Percentiles rank a stretch among this genome's conserved stretches.
Conservation (phyloP, 2,329 filamentous ascomycete genomes). For the Stagonosporopsis cucurbitacearum region DNA sequence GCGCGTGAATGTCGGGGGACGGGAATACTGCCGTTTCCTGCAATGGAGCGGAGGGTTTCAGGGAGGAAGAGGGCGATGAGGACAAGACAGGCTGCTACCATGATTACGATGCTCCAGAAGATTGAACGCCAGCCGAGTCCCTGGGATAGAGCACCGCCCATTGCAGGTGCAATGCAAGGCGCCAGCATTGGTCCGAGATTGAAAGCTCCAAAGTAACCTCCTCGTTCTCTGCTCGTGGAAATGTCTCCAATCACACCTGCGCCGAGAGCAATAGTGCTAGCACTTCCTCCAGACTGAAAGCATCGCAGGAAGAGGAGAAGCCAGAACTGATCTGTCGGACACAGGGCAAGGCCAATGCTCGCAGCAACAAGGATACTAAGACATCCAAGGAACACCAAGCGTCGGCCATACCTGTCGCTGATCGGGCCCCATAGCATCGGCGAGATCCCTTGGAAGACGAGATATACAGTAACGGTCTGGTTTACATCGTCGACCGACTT, state of each 20-base stretch:
- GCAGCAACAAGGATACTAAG: conserved; percentile 44
- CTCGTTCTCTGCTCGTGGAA: conserved; percentile 71
- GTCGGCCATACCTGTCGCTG: conserved; percentile 58
- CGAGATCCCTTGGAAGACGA: conserved; percentile 58
- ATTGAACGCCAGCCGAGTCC: conserved; percentile 46
- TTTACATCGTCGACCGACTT: conserved; percentile 55
- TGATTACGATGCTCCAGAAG: conserved; percentile 51
- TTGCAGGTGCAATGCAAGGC: conserved; percentile 39
- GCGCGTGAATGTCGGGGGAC: conserved; percentile 30
- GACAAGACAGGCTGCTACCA: conserved; percentile 46
- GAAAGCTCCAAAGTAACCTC: conserved; percentile 74
- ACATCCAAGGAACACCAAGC: conserved; percentile 58
- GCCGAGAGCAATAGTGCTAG: conserved; percentile 61
- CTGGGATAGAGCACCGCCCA: conserved; percentile 45
- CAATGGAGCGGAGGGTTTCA: conserved; percentile 52
- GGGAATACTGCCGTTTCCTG: conserved; percentile 47
- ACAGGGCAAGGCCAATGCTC: conserved; percentile 45
- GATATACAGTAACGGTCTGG: conserved; percentile 59
- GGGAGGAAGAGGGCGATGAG: conserved; percentile 48
- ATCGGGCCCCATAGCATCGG: conserved; percentile 61
- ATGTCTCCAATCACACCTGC: conserved; percentile 77
- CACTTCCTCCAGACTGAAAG: conserved; percentile 50
- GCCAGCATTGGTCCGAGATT: conserved; percentile 55
- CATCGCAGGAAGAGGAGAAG: conserved; percentile 44
- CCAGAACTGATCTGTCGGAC: conserved; percentile 41